These are phyloP conservation scores for Nigrospora sphaerica DNA, from an alignment of 2,329 filamentous ascomycete genomes.

Conservation along the genomic window DNA sequence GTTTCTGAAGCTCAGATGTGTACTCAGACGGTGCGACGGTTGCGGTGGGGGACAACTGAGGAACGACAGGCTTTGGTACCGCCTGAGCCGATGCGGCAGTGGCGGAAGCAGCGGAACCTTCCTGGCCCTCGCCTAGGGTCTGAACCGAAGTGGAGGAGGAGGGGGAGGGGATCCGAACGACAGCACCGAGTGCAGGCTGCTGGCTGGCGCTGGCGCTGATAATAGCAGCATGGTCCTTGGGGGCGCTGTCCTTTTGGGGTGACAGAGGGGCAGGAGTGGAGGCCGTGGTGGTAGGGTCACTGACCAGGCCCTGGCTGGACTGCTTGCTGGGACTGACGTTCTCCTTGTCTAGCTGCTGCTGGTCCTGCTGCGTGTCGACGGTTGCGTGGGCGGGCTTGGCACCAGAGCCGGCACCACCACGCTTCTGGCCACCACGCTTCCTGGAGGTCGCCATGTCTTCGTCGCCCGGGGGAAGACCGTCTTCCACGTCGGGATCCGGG, in stretches of 20 bases:
- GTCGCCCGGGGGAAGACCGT: conserved; percentile 2
- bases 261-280: conserved; percentile 8
- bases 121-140: no score
- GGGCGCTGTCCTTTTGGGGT: conserved; percentile 14
- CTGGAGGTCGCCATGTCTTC: conserved; percentile 16
- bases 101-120: background rate
- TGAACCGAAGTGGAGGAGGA: no score
- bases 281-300: conserved; percentile 1
- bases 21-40: conserved; percentile 12
- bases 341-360: conserved; percentile 5
- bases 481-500: background rate
- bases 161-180: no score
- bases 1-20: conserved; percentile 13
- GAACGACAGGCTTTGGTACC: background rate
- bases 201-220: no score
- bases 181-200: no score
- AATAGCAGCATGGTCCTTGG: no score
- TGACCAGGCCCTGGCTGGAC: background rate
- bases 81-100: background rate
- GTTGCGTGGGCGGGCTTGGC: background rate
- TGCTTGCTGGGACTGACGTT: conserved; percentile 4
- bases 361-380: background rate
- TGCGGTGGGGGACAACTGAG: conserved; percentile 6
- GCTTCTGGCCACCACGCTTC: conserved; percentile 20
- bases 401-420: conserved; percentile 13